These are phyloP conservation scores for Trichoderma virens DNA, from an alignment of 495 filamentous ascomycete species.

Conservation along the genomic window DNA sequence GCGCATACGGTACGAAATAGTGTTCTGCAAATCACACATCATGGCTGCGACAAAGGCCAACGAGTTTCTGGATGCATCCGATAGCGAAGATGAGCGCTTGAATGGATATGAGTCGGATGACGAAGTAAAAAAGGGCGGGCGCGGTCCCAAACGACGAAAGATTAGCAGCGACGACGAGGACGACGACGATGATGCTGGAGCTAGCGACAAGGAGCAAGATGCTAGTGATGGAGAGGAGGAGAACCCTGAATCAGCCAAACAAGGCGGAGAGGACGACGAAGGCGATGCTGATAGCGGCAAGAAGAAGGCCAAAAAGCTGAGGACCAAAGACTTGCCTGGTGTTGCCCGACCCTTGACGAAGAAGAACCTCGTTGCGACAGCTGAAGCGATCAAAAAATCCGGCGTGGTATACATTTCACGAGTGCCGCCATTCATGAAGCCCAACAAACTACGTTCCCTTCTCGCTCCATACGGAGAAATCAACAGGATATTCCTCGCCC, in stretches of 20 bases:
- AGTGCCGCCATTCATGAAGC: constrained; percentile 92
- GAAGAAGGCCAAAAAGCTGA: constrained; percentile 19
- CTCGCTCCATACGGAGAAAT: constrained; percentile 72
- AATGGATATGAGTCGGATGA: constrained; percentile 65
- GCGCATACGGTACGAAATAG: background rate
- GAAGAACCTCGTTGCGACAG: constrained; percentile 52
- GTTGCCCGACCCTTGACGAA: constrained; percentile 44
- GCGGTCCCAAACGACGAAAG: constrained; percentile 60
- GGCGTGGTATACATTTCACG: constrained; percentile 87
- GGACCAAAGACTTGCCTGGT: constrained; percentile 30
- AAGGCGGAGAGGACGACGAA: constrained; percentile 19
- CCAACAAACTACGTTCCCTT: constrained; percentile 66
- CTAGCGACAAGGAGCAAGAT: constrained; percentile 17
- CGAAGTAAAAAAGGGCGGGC: constrained; percentile 55
- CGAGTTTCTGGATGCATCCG: constrained; percentile 62
- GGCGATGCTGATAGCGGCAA: constrained; percentile 16
- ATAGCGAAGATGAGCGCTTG: constrained; percentile 59
- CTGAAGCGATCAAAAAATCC: constrained; percentile 51
- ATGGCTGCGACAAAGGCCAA: constrained; percentile 69
- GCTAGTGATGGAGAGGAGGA: constrained; percentile 16
- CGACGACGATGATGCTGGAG: constrained; percentile 20
- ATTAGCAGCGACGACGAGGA: constrained; percentile 27
- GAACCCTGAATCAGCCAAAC: background rate
- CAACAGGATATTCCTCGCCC: constrained; percentile 79
- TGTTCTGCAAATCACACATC: background rate